Conservation (phyloP, 2,329 filamentous ascomycete genomes). For the Aspergillus sp. region DNA sequence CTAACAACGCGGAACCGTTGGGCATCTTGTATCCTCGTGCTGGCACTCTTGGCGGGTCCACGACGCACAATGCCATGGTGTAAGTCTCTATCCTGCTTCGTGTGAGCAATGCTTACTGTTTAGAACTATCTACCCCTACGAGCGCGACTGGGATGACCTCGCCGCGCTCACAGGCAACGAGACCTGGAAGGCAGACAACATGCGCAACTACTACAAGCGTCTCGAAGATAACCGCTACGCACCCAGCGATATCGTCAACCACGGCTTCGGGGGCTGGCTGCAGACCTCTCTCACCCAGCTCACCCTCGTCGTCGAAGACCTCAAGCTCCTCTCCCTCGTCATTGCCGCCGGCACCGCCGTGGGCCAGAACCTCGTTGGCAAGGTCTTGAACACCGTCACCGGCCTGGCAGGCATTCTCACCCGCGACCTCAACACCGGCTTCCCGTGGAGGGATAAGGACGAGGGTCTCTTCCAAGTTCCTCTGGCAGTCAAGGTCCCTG, state of each 20-base stretch:
- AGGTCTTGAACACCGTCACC: slow-evolving; percentile 46
- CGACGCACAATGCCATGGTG: slow-evolving; percentile 62
- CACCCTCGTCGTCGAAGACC: slow-evolving; percentile 53
- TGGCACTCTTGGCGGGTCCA: slow-evolving; percentile 58
- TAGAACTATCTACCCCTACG: slow-evolving; percentile 55
- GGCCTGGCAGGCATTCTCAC: slow-evolving; percentile 39
- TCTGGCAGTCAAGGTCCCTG: slow-evolving; percentile 38
- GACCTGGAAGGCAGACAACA: slow-evolving; percentile 58
- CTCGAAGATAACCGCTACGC: slow-evolving; percentile 58
- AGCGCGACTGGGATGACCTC: slow-evolving; percentile 61
- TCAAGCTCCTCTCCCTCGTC: slow-evolving; percentile 54
- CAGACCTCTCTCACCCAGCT: slow-evolving; percentile 37
- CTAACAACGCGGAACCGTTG: slow-evolving; percentile 50
- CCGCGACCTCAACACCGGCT: slow-evolving; percentile 53
- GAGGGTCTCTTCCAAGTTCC: slow-evolving; percentile 61
- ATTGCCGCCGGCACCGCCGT: slow-evolving; percentile 54
- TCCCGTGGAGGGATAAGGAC: slow-evolving; percentile 46
- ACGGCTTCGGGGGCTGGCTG: slow-evolving; percentile 38
- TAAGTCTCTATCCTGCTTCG: background rate
- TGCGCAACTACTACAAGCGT: slow-evolving; percentile 57
- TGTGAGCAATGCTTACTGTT: background rate
- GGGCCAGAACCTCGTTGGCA: slow-evolving; percentile 43
- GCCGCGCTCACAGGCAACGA: slow-evolving; percentile 59
- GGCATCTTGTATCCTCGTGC: slow-evolving; percentile 61
- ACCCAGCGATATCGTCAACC: slow-evolving; percentile 41